Evolutionary conservation across 352 stramenopile genomes (phyloP).

Genomic region (Phytophthora tentaculata): DNA sequence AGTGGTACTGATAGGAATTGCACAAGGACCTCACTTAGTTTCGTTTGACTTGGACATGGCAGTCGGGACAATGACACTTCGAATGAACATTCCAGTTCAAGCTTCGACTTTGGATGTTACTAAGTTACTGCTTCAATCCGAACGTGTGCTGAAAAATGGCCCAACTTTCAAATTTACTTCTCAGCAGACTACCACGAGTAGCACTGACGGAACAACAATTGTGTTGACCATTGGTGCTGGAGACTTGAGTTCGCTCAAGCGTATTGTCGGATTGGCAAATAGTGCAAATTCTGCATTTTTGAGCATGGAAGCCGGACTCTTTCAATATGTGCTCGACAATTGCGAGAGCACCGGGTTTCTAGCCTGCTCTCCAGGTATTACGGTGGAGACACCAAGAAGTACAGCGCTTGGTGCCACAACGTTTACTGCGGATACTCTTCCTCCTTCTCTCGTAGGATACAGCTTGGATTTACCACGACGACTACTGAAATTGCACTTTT

Average conservation of each 20-base stretch:
- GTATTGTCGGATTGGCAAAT: slow-evolving; percentile 36
- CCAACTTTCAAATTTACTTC: slow-evolving; percentile 34
- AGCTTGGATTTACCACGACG: slow-evolving; percentile 58
- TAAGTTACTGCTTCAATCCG: slow-evolving; percentile 55
- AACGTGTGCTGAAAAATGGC: slow-evolving; percentile 5
- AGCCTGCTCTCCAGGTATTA: slow-evolving; percentile 37
- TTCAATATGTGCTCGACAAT: slow-evolving; percentile 55
- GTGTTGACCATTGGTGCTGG: slow-evolving; percentile 44
- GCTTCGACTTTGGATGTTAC: slow-evolving; percentile 49
- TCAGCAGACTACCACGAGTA: slow-evolving; percentile 48
- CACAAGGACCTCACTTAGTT: slow-evolving; percentile 43
- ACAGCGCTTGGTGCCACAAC: slow-evolving; percentile 35
- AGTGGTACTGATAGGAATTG: slow-evolving; percentile 46
- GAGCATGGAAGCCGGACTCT: slow-evolving; percentile 31
- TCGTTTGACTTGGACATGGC: slow-evolving; percentile 67
- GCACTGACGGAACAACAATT: slow-evolving; percentile 46
- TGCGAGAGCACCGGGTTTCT: slow-evolving; percentile 42
- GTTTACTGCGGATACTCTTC: slow-evolving; percentile 56
- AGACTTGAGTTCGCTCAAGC: slow-evolving; percentile 64
- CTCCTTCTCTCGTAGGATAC: slow-evolving; percentile 58
- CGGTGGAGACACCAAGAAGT: slow-evolving; percentile 22
- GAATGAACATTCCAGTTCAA: slow-evolving; percentile 44
- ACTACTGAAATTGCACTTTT: slow-evolving; percentile 75
- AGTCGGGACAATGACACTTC: slow-evolving; percentile 41
- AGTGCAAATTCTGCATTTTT: slow-evolving; percentile 11